Percentiles rank a stretch among this genome's conserved stretches.
These are phyloP conservation scores for Zopfia rhizophila DNA, from an alignment of 2,329 filamentous ascomycete genomes.

Conservation along the genomic window DNA sequence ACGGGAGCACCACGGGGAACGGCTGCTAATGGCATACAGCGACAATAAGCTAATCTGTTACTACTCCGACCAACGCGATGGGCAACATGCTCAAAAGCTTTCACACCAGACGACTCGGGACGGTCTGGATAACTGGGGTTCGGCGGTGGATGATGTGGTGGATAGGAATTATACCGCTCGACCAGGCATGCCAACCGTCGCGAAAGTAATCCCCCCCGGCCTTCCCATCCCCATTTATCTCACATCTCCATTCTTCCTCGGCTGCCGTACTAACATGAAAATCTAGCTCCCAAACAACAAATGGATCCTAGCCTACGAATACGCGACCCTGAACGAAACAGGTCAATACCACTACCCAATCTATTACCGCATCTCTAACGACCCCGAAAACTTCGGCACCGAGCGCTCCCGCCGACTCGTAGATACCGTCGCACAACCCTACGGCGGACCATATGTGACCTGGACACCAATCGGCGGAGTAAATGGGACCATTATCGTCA, in stretches of 20 bases:
- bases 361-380: constrained; percentile 27
- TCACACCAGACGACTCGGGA: constrained; percentile 26
- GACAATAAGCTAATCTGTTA: constrained; percentile 26
- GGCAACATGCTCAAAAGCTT: constrained; percentile 29
- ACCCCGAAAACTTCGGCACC: constrained; percentile 25
- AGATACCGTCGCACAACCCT: constrained; percentile 17
- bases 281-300: constrained; percentile 31
- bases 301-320: constrained; percentile 30
- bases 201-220: constrained; percentile 17
- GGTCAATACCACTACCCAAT: constrained; percentile 20
- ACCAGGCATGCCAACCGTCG: constrained; percentile 34
- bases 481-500: constrained; percentile 30
- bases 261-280: constrained; percentile 1
- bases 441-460: constrained; percentile 27
- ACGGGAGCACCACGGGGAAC: too few relatives aligned
- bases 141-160: constrained; percentile 25
- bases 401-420: constrained; percentile 18
- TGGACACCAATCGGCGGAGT: constrained; percentile 28
- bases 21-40: constrained; percentile 10
- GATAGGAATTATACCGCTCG: constrained; percentile 17
- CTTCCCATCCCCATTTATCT: neutral
- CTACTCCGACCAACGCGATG: constrained; percentile 30
- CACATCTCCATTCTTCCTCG: neutral
- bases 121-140: constrained; percentile 27
- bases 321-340: constrained; percentile 24